These are phyloP conservation scores for Colletotrichum coccodes DNA, from an alignment of 2,329 filamentous ascomycete species.

Conservation along the genomic window DNA sequence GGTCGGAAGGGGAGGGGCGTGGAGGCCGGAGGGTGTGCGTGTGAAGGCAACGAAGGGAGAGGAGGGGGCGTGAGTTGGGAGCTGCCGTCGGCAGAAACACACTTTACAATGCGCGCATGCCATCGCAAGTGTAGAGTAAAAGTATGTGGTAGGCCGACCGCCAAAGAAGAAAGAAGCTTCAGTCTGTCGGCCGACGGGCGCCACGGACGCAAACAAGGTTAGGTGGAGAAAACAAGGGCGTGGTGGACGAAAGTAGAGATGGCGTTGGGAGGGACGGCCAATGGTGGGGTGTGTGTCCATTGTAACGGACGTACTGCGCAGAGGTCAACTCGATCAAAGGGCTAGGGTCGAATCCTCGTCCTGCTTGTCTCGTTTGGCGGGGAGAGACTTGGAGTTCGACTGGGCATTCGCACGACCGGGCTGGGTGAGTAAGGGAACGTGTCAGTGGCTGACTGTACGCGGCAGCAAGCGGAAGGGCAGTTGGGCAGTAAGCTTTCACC, in stretches of 20 bases:
- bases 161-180: conserved; percentile 5
- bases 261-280: neutral
- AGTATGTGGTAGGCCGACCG: neutral
- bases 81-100: neutral
- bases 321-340: neutral
- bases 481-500: neutral
- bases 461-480: neutral
- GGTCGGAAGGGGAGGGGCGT: neutral
- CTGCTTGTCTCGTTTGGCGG: neutral
- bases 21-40: neutral
- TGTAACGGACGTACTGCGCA: conserved; percentile 13
- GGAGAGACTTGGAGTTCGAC: no score
- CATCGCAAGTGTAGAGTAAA: neutral
- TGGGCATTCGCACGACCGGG: no score
- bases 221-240: conserved; percentile 4
- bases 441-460: neutral
- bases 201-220: conserved; percentile 24
- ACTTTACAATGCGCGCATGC: neutral
- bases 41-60: neutral
- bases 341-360: neutral
- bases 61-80: neutral
- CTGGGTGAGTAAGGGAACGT: neutral
- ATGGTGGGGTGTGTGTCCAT: neutral
- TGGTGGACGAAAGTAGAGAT: neutral
- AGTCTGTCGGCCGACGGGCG: conserved; percentile 25